Base-by-base conservation (phyloP, 2,329 filamentous ascomycete genomes). In the Rachicladosporium sp. region DNA sequence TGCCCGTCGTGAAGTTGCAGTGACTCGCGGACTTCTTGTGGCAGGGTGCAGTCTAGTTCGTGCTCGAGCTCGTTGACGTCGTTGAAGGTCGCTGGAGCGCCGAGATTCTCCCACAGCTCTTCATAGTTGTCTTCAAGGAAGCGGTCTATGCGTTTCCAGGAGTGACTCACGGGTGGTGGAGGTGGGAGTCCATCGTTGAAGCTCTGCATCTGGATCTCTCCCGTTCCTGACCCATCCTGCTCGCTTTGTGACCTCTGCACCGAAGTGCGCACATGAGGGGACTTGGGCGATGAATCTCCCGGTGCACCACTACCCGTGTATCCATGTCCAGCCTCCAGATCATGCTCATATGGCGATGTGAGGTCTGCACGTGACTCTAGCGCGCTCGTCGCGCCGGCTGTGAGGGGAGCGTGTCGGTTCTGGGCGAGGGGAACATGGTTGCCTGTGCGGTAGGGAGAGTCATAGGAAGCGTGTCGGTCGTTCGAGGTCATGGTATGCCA, bases 41-140 rank as follows among this genome's bases (percentile, higher is more conserved):
- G 91, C 32, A 98, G 73, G 21, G 87, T 89, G 66, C 87, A 93
- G 60, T 98, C 89, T 37, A 98, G 72, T 61, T 93, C 82, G 62
- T 96, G 87, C 66, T 98, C 91, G 38, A 98, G 69, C 63, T 96
- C 91, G 61, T 95, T 96, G 57, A 98, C 70, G 57, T 98, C 91
- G 64, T 98, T 98, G 56, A 77, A 72, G 4, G 91, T 96, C 57
- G 82, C 87, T 23, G 85, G 87, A 61, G 94, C 88, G 59, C 89
- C 83, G 29, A 98, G 69, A 60, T 98, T 88, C 63, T 98, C 91
- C 52, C 71, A 91, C 23, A 98, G 75, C 63, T 98, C 91, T 43
- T 85, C 82, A 61, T 95, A 98, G 64, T 96, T 85, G 46, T 91
- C 84, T 55, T 96, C 91, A 41, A 84, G 74, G 91, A 91, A 98